Evolutionary conservation across 1,284 basidiomycete genomes (phyloP).

Genomic region (Trichosporon faecale): DNA sequence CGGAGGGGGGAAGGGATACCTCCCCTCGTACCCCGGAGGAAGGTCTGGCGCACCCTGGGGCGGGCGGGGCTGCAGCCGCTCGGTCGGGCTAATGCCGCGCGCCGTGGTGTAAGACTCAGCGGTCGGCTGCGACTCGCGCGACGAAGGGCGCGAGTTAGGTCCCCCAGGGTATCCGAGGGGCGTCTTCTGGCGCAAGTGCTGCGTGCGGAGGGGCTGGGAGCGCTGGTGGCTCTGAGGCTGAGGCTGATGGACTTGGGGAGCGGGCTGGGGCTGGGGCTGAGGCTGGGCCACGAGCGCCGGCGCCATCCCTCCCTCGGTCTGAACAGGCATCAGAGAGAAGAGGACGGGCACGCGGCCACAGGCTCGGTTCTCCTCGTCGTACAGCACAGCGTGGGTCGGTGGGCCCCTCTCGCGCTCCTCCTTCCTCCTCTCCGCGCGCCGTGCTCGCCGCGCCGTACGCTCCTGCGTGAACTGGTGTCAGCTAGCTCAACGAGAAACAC

Average conservation of each 20-base stretch:
- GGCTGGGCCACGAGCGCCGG: neutral
- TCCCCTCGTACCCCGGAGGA: no score
- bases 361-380: neutral
- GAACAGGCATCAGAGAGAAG: neutral
- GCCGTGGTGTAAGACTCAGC: neutral
- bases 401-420: neutral
- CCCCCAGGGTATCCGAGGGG: no score
- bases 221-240: neutral
- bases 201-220: neutral
- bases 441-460: neutral
- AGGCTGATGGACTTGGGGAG: neutral
- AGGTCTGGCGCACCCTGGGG: no score
- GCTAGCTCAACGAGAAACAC: neutral
- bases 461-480: neutral
- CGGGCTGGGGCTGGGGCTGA: neutral
- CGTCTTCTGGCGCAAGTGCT: neutral
- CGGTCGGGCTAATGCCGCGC: neutral
- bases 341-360: neutral
- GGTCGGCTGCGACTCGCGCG: neutral
- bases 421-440: neutral
- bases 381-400: neutral
- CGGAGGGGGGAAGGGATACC: no score
- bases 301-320: neutral
- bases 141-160: neutral
- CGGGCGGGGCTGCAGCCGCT: no score